Base-by-base conservation (phyloP, 2,329 filamentous ascomycete genomes). In the Penicillium sumatraense region DNA sequence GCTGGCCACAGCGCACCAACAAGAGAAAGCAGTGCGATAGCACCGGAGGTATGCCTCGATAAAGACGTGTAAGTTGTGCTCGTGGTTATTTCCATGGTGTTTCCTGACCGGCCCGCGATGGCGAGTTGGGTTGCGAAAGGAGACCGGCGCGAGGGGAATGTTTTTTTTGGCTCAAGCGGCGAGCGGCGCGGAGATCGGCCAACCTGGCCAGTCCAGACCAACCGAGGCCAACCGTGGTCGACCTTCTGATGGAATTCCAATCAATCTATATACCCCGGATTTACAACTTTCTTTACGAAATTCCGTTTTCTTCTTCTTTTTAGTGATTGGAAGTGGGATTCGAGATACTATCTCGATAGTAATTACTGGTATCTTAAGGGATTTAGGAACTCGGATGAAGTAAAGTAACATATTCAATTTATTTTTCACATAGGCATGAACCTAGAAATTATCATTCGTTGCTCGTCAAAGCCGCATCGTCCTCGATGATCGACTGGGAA, bases 381-480 rank as follows among this genome's bases (percentile, higher is more conserved):
- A n/a, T n/a, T n/a, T n/a, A n/a, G n/a, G n/a, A n/a, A n/a, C n/a
- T n/a, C n/a, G n/a, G n/a, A n/a, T n/a, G n/a, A n/a, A 5, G 35
- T 9, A 4, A 10, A 38, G 8, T 13, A 20, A 46, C 16, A 20
- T 3, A 14, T 31, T 31, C 26, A 46, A 46, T 46, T 46, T 29
- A 31, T 31, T 46, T 46, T 46, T 46, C 42, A 46, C 42, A 33
- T 27, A 31, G 26, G 26, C 9, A 46, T 31, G 20, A 47, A 31
- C 20, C 29, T 36, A 24, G 10, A 11, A 35, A 51, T 27, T 49
- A 58, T 57, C 49, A 60, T 55, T 65, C 63, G 49, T 66, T 54
- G 63, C 63, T 66, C 63, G 52, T 66, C 59, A 66, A 53, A 57
- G 53, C 54, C 54, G 50, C 55, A 54, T 56, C 49, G 46, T 54